Evolutionary conservation across 805 yeast species (phyloP).

Genomic region (Wickerhamiella allomyrinae): DNA sequence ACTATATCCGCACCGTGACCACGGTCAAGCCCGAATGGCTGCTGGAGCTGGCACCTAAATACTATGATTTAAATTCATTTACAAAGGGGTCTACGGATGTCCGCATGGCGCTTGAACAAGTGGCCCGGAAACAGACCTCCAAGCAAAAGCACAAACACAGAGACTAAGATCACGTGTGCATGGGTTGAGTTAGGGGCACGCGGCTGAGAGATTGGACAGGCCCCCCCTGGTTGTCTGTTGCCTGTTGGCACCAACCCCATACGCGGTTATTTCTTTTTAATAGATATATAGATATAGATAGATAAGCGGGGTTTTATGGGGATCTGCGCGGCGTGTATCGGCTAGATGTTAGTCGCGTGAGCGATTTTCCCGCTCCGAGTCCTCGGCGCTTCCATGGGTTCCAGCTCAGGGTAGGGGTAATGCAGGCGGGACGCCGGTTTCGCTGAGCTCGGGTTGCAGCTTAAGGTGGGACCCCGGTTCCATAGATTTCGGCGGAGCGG

Average conservation of each 20-base stretch:
- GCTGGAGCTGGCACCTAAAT: conserved; percentile 62
- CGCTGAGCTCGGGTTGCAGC: not conserved
- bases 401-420: not conserved
- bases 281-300: no score
- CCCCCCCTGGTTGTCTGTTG: no score
- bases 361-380: not conserved
- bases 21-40: conserved; percentile 86
- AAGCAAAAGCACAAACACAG: not conserved
- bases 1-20: conserved; percentile 89
- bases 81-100: conserved; percentile 63
- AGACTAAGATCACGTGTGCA: not conserved
- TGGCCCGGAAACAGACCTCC: conserved; percentile 21
- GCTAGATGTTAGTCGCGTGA: no score
- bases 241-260: no score
- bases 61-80: conserved; percentile 50
- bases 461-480: no score
- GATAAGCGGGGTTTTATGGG: no score
- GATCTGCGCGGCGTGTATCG: no score
- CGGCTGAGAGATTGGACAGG: not conserved
- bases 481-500: no score
- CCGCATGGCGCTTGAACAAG: conserved; percentile 51
- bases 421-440: conserved; percentile 1
- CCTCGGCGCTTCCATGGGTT: not conserved
- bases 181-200: no score
- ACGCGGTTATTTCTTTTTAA: no score